Evolutionary conservation across 805 yeast species (phyloP), one percentile per base, ranked within the genome.

Genomic region (Wilhelminamyces savonicus): DNA sequence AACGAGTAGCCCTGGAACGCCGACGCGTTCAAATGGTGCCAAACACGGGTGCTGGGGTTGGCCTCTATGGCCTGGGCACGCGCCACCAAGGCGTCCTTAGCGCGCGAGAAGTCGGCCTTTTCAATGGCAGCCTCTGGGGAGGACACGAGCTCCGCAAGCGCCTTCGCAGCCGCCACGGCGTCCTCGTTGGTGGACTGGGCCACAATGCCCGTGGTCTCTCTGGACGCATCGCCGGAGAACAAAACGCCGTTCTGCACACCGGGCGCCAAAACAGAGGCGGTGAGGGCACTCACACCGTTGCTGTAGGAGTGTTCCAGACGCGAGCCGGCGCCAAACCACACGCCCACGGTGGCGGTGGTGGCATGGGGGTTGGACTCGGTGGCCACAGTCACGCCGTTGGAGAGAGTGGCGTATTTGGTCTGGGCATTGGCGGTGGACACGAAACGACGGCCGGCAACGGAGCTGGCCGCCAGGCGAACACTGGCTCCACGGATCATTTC

Each of bases 1-100:
- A 83, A 67, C 18, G 92, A 78, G 50, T 85, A 78, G 51, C 86
- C 85, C 66, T 83, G 94, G 81, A 77, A 83, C 32, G 94, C 94
- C 39, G 88, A 74, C 37, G 88, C 74, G 52, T 78, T 75, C 66
- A 83, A 71, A 62, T 83, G 94, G 63, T 80, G 84, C 44, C 77
- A 48, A 29, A 78, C 82, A 61, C 67, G 71, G 32, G 68, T 54
- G 37, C 71, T 68, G 45, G 80, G 74, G 36, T 46, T 56, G 30
- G 62, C 53, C 65, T 83, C 94, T 37, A 79, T 66, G 21, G 57
- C 56, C 25, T 65, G 72, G 34, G 79, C 70, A 39, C 64, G 55
- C 13, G 60, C 56, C 32, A 67, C 53, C 39, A 74, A 69, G 22
- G 62, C 48, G 7, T 54, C 54, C 49, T 77, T 70, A 43, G 71